phyloP scores from a whole-genome alignment of 2,329 filamentous ascomycete species.

The Alternaria sp. region DNA sequence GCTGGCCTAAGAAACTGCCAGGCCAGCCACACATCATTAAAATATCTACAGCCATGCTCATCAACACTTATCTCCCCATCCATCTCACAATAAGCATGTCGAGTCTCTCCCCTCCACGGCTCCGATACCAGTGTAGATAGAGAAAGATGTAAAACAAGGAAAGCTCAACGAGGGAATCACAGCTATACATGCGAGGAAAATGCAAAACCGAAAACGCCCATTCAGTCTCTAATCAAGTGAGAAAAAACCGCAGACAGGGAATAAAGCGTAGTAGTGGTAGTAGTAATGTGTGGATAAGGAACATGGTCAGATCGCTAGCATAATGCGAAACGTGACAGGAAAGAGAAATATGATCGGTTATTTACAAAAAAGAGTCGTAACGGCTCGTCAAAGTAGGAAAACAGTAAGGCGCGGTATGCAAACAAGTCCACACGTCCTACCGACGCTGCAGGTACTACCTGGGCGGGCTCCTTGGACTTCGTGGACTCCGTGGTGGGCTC shows the following conservation, averaged over 20 bases:
- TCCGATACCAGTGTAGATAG: not conserved
- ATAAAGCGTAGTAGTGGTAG: not conserved
- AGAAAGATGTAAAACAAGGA: not conserved
- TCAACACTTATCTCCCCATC: not conserved
- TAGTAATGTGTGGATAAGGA: not conserved
- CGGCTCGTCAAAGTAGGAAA: constrained; percentile 2
- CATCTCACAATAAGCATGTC: not conserved
- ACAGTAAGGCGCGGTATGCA: constrained; percentile 3
- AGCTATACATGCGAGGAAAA: not conserved
- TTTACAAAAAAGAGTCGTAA: constrained; percentile 10
- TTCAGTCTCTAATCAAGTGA: not conserved
- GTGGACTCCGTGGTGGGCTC: constrained; percentile 27
- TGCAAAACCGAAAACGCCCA: not conserved
- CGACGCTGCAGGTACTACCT: constrained; percentile 6
- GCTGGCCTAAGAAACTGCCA: not conserved
- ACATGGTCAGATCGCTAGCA: not conserved
- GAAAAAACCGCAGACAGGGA: not conserved
- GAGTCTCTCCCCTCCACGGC: not conserved
- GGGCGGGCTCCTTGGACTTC: constrained; percentile 25
- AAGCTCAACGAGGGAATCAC: constrained; percentile 1
- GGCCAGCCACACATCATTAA: constrained; percentile 4
- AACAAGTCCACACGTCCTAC: constrained; percentile 2
- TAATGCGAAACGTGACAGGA: not conserved
- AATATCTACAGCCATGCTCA: constrained; percentile 7
- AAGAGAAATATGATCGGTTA: constrained; percentile 6